A percentile compares a stretch with the other conserved stretches of the same genome.
phyloP scores from a whole-genome alignment of 306 rosid genomes.

The Malus sylvestris region DNA sequence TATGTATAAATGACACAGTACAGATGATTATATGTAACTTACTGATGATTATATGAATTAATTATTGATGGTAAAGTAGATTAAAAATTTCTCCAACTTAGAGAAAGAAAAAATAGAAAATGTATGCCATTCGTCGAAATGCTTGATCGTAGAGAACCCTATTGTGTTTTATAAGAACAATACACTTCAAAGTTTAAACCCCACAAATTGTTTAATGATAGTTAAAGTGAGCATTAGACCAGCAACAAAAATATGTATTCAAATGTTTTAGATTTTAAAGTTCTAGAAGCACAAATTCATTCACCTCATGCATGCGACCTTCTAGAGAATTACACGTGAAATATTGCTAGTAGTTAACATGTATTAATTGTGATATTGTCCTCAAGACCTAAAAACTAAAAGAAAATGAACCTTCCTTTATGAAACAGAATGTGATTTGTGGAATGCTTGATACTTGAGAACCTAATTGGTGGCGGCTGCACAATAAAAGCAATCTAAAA shows the following conservation, averaged over 20 bases:
- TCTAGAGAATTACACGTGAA: too few relatives aligned
- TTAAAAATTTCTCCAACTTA: too few relatives aligned
- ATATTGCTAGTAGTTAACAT: neutral
- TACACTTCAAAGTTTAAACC: neutral
- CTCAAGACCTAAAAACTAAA: neutral
- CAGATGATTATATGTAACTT: neutral
- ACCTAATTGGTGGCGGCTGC: constrained; percentile 35
- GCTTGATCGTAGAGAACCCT: neutral
- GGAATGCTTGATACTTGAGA: constrained; percentile 17
- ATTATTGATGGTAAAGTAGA: neutral
- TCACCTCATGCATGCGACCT: neutral
- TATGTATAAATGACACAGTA: neutral
- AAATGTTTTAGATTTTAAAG: neutral
- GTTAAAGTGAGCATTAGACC: neutral
- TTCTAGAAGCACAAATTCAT: neutral
- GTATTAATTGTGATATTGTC: neutral
- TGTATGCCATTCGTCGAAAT: neutral
- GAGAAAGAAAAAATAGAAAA: too few relatives aligned
- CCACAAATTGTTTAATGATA: too few relatives aligned
- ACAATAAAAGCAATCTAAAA: constrained; percentile 19
- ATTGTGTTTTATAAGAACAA: neutral
- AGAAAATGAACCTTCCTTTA: neutral
- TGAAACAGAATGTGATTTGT: constrained; percentile 26
- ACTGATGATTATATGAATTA: neutral
- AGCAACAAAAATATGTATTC: neutral